Evolutionary conservation across 2,329 filamentous ascomycete species (phyloP).

Genomic region (Arthrobotrys conoides): DNA sequence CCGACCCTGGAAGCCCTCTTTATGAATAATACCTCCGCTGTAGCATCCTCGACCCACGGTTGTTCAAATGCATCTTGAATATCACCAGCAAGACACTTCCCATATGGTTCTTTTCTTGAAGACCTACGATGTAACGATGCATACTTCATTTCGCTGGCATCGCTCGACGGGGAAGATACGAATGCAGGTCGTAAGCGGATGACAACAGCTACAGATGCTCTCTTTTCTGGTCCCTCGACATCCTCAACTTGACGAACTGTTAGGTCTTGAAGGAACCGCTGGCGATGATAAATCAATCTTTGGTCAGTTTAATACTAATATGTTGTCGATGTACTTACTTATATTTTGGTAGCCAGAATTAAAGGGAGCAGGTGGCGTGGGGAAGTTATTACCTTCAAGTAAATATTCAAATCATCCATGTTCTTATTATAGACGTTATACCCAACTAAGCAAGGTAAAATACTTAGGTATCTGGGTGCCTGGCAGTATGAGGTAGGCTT

Average conservation of each 20-base stretch:
- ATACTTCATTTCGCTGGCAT: conserved; percentile 37
- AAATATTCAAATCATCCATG: conserved; percentile 42
- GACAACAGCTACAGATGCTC: conserved; percentile 77
- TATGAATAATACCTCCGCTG: conserved; percentile 79
- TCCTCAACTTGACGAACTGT: conserved; percentile 27
- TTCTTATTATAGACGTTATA: neutral
- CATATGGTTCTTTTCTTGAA: conserved; percentile 37
- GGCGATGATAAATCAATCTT: neutral
- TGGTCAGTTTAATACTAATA: neutral
- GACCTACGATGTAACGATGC: conserved; percentile 64
- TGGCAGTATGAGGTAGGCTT: too few relatives aligned
- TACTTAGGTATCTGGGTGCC: too few relatives aligned
- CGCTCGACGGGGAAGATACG: conserved; percentile 65
- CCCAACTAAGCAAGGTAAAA: too few relatives aligned
- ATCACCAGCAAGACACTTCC: conserved; percentile 65
- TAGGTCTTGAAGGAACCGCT: conserved; percentile 53
- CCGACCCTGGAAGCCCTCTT: conserved; percentile 76
- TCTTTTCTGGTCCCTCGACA: conserved; percentile 39
- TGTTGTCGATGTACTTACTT: too few relatives aligned
- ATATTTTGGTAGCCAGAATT: too few relatives aligned
- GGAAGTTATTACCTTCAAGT: conserved; percentile 45
- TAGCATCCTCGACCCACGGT: conserved; percentile 76
- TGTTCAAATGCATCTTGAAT: conserved; percentile 75
- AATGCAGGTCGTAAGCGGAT: conserved; percentile 73
- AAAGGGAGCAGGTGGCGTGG: too few relatives aligned